Percentiles rank a stretch among this genome's conserved stretches.
phyloP scores from a whole-genome alignment of 441 rosid genomes.

The Euphorbia corollata region DNA sequence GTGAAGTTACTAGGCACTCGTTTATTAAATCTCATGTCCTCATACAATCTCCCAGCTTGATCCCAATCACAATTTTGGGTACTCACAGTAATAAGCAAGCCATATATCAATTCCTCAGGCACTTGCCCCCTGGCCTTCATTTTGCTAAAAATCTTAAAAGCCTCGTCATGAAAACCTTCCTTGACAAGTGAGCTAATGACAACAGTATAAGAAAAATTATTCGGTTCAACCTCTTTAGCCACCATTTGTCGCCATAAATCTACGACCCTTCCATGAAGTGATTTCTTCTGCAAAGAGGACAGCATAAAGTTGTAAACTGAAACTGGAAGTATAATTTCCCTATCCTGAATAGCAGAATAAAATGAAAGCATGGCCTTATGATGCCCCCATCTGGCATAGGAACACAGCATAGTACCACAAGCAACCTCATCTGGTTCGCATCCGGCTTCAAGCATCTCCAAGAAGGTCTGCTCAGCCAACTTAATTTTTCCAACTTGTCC shows the following conservation, averaged over 20 bases:
- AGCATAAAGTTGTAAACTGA: conserved; percentile 87
- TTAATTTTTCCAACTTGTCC: conserved; percentile 87
- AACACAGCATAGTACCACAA: conserved; percentile 87
- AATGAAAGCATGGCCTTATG: conserved; percentile 75
- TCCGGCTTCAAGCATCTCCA: conserved; percentile 89
- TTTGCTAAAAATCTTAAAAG: conserved; percentile 49
- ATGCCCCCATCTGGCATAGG: conserved; percentile 91
- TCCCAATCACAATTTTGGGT: conserved; percentile 50
- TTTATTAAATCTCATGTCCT: conserved; percentile 62
- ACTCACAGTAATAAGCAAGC: conserved; percentile 54
- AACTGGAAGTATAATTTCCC: conserved; percentile 44
- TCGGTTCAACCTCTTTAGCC: conserved; percentile 48
- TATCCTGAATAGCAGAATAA: conserved; percentile 63
- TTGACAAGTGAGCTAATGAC: conserved; percentile 67
- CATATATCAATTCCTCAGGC: conserved; percentile 77
- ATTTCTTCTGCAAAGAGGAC: conserved; percentile 86
- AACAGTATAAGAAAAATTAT: conserved; percentile 65
- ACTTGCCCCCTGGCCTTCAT: conserved; percentile 58
- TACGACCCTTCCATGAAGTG: conserved; percentile 53
- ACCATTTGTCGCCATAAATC: conserved; percentile 69
- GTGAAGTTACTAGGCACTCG: conserved; percentile 80
- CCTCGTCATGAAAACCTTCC: conserved; percentile 52
- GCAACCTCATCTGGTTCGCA: conserved; percentile 91
- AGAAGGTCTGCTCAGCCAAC: conserved; percentile 71
- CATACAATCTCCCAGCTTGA: conserved; percentile 51